Base-by-base conservation (phyloP, 768 basidiomycete genomes). In the Lactifluus hygrophoroides region DNA sequence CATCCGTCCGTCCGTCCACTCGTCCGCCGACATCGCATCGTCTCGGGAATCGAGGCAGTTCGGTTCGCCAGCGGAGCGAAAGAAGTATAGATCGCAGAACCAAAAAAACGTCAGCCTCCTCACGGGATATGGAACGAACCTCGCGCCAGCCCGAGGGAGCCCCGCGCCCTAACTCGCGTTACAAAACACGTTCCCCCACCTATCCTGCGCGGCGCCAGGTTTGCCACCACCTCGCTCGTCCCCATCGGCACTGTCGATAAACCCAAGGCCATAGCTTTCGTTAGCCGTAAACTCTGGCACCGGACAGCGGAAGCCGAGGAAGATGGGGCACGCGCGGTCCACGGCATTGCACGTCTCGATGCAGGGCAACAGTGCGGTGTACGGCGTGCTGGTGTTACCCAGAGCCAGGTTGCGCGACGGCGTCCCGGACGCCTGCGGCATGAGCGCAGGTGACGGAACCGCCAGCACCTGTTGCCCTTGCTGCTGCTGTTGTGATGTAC, bases 171-270 rank as follows among this genome's bases (percentile, higher is more conserved):
- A 69, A 16, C 64, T 63, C 40, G 23, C 69, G 64, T 82, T 85
- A 70, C 88, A 92, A 85, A 86, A 90, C 27, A 88, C 79, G 64
- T 88, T 87, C 27, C 89, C 89, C 74, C 75, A 90, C 53, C 66
- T 69, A 69, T 91, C 88, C 67, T 84, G 81, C 25, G 80, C 73
- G 6, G 55, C 68, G 0, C 85, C 84, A 0, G 82, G 79, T 14
- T 66, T 52, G 2, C 88, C 88, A 4, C 70, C 67, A 0, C 76
- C 76, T 47, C 77, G 62, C 37, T 72, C 73, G 0, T 80, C 82
- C 7, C 71, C 72, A 37, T 74, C 70, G 7, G 71, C 75, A 28
- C 75, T 73, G 66, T 92, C 89, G 13, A 88, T 73, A 66, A 77
- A 90, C 0, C 89, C 89, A 17, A 90, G 80, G 2, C 85, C 90